These are phyloP conservation scores for Aspergillus puulaauensis DNA, from an alignment of 2,329 filamentous ascomycete species.

Conservation along the genomic window DNA sequence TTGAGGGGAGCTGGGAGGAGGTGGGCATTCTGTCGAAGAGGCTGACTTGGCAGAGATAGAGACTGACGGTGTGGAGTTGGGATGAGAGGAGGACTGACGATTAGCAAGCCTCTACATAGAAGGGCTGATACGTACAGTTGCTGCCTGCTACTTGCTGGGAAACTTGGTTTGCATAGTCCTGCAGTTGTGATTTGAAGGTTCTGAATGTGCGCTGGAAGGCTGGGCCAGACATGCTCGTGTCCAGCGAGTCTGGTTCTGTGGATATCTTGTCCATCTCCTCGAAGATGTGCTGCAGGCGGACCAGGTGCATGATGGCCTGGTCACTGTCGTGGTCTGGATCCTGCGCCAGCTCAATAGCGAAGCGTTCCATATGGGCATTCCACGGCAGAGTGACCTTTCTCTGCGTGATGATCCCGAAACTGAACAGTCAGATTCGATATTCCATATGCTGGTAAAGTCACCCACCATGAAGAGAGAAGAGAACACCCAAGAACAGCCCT, in stretches of 20 bases:
- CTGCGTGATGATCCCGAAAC: slow-evolving; percentile 12
- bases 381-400: slow-evolving; percentile 12
- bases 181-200: not conserved
- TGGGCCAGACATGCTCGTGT: not conserved
- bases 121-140: not conserved
- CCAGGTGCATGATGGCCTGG: slow-evolving; percentile 12
- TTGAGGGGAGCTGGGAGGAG: not conserved
- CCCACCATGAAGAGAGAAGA: slow-evolving; percentile 44
- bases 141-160: not conserved
- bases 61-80: slow-evolving; percentile 40
- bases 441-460: not conserved
- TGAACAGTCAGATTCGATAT: not conserved
- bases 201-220: slow-evolving; percentile 2
- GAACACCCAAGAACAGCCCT: slow-evolving; percentile 46
- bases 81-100: slow-evolving; percentile 32
- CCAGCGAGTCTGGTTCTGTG: not conserved
- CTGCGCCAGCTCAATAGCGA: slow-evolving; percentile 5
- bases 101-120: not conserved
- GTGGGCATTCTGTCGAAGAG: slow-evolving; percentile 24
- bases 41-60: slow-evolving; percentile 42
- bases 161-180: not conserved
- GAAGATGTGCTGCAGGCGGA: slow-evolving; percentile 14
- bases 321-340: slow-evolving; percentile 13
- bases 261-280: slow-evolving; percentile 10
- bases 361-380: slow-evolving; percentile 7